Evolutionary conservation across 805 yeast genomes (phyloP), one percentile per base, ranked within the genome.

Genomic region (Ogataea glucozyma): DNA sequence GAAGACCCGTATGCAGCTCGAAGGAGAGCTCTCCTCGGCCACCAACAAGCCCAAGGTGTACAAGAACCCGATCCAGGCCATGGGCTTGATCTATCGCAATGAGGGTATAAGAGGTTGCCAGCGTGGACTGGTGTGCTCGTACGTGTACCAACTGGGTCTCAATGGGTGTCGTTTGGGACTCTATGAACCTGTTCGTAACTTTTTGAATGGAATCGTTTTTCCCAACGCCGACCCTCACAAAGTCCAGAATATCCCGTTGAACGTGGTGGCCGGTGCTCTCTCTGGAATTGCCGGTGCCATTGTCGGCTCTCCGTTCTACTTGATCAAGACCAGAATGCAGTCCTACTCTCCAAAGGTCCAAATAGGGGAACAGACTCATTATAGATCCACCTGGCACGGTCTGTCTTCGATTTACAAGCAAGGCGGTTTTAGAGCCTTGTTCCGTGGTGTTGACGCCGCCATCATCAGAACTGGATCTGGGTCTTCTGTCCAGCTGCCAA

Each of bases 271-370:
- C 1, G 99, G 98, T 51, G 86, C 87, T 6, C 52, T 77, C 3
- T 83, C 96, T 2, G 99, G 99, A 44, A 76, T 84, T 17, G 81
- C 88, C 32, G 99, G 98, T 45, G 97, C 97, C 13, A 67, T 85
- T 21, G 56, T 86, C 27, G 96, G 97, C 4, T 88, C 96, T 2
- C 99, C 99, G 9, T 77, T 93, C 60, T 93, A 87, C 62, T 75
- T 93, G 53, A 81, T 93, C 53, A 93, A 93, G 69, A 95, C 97
- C 1, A 78, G 99, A 71, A 88, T 93, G 95, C 99, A 93, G 70
- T 85, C 97, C 2, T 93, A 79, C 65, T 85, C 96, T 13, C 58
- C 69, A 2, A 60, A 62, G 16, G 69, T 83, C 46, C 72, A 79
- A 34, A 81, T 90, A 36, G 99, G 99, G 38, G 91, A 89, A 58